A percentile compares a stretch with the other conserved stretches of the same genome.
These are phyloP conservation scores for Yamadazyma spencermartinsiae DNA, from an alignment of 1,139 yeast species.

Conservation along the genomic window DNA sequence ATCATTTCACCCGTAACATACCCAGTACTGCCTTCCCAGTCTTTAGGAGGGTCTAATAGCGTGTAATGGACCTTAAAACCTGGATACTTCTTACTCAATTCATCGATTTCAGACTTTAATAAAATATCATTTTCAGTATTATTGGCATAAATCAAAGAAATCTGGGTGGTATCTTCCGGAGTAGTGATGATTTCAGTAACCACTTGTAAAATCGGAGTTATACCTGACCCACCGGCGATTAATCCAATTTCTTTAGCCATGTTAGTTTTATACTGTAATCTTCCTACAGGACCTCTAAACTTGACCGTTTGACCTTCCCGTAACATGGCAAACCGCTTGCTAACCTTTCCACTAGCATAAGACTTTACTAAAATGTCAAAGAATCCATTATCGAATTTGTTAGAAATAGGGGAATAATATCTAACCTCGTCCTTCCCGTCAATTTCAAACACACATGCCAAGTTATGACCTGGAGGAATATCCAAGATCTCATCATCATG, in stretches of 20 bases:
- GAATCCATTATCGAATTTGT: constrained; percentile 67
- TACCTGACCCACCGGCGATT: constrained; percentile 84
- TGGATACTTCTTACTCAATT: constrained; percentile 61
- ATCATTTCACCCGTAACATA: constrained; percentile 59
- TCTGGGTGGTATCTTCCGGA: constrained; percentile 60
- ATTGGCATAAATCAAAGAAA: constrained; percentile 66
- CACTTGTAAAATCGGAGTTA: constrained; percentile 76
- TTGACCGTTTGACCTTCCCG: constrained; percentile 65
- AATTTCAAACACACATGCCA: constrained; percentile 58
- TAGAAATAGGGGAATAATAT: constrained; percentile 74
- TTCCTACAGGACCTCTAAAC: constrained; percentile 78
- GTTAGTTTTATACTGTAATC: constrained; percentile 59
- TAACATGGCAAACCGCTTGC: constrained; percentile 61
- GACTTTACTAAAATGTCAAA: constrained; percentile 76
- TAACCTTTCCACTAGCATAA: constrained; percentile 66
- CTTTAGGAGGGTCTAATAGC: constrained; percentile 32
- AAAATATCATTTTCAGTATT: constrained; percentile 73
- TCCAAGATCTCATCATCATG: constrained; percentile 61
- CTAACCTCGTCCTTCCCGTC: constrained; percentile 65
- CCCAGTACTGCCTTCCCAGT: constrained; percentile 63
- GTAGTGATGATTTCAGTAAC: constrained; percentile 63
- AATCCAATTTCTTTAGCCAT: constrained; percentile 63
- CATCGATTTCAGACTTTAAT: constrained; percentile 69
- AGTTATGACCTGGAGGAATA: constrained; percentile 73
- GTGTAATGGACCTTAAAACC: constrained; percentile 50